Base-by-base conservation (phyloP, 2,329 filamentous ascomycete species). In the Claviceps sp. region DNA sequence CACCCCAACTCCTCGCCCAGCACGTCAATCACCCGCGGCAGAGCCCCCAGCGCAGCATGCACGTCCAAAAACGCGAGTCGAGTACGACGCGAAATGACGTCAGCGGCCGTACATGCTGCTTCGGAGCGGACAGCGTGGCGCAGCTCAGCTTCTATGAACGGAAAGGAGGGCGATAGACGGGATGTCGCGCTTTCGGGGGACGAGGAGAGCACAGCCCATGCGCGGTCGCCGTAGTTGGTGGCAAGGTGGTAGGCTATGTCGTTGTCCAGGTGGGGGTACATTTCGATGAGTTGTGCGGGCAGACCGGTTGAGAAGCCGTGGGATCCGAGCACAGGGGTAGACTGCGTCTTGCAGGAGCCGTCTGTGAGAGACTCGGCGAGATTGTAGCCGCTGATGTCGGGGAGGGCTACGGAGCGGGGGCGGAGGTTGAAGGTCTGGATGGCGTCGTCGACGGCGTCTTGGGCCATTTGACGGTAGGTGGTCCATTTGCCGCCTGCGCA, bases 401-500 rank as follows among this genome's bases (percentile, higher is more conserved):
- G 81, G 50, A 81, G 68, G 20, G 69, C 54, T 14, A 83, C 62
- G 24, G 75, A 67, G 8, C 67, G 66, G 5, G 84, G 70, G 49
- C 72, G 67, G 30, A 90, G 74, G 41, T 71, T 64, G 64, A 88
- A 89, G 49, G 77, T 72, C 55, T 75, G 72, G 67, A 90, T 76
- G 30, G 86, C 86, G 61, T 88, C 82, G 62, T 91, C 86, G 55
- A 93, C 86, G 47, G 85, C 85, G 61, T 91, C 86, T 66, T 93
- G 85, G 50, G 87, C 84, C 87, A 93, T 93, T 64, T 90, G 85
- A 52, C 86, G 84, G 70, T 91, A 93, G 11, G 86, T 93, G 5
- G 86, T 93, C 86, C 86, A 91, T 70, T 91, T 93, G 56, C 86
- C 86, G 59, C 86, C 86, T 37, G 86, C 85, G 66, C 86, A 88